Base-by-base conservation (phyloP, 305 asterid species). In the Solanum hybrid region DNA sequence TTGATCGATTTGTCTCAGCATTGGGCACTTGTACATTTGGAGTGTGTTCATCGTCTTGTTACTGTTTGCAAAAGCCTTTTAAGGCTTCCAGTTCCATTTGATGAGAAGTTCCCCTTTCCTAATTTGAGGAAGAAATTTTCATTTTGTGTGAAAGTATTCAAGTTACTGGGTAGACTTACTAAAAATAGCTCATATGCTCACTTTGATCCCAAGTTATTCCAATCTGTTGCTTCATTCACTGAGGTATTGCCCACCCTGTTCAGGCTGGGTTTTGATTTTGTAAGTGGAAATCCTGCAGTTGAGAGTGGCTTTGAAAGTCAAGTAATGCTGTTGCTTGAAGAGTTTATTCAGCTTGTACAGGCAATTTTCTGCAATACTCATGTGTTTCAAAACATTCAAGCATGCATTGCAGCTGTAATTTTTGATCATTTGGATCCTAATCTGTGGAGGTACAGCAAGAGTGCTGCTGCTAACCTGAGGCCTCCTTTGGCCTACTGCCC, bases 401-500 rank as follows among this genome's bases (percentile, higher is more conserved):
- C 95, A 85, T 96, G 97, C 91, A 87, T 91, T 40, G 92, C 92
- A 75, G 97, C 99, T 89, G 94, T 96, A 88, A 89, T 98, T 89
- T 90, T 97, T 93, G 95, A 92, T 42, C 93, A 87, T 90, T 90
- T 95, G 92, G 95, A 95, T 92, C 92, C 94, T 66, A 94, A 91
- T 90, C 87, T 92, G 81, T 95, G 98, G 99, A 94, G 93, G 90
- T 94, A 89, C 79, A 89, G 90, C 91, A 95, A 92, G 88, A 88
- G 93, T 91, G 89, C 88, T 91, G 89, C 92, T 91, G 90, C 92
- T 84, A 95, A 86, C 91, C 92, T 91, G 64, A 98, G 91, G 92
- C 93, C 92, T 72, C 99, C 99, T 72, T 79, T 95, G 94, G 98
- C 95, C 90, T 95, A 93, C 95, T 97, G 88, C 46, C 99, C 99